Conservation (phyloP, 1,284 basidiomycete species). For the Trametes sp. region DNA sequence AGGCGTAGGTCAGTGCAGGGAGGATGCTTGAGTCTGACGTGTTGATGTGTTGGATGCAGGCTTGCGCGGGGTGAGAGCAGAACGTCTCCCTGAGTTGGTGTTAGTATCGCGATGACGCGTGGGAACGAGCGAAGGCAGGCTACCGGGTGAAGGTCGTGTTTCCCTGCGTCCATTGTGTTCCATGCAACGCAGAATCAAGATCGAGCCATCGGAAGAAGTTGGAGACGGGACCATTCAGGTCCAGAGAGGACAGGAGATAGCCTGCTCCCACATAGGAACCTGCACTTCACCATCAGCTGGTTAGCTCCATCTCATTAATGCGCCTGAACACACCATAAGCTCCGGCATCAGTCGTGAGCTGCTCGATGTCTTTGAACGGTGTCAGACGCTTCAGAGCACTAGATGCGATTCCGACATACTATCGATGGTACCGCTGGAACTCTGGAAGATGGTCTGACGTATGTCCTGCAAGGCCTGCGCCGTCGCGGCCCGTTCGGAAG, state of each 20-base stretch:
- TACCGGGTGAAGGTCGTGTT: slow-evolving; percentile 56
- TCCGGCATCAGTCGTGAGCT: slow-evolving; percentile 59
- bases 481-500: slow-evolving; percentile 52
- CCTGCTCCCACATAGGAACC: slow-evolving; percentile 77
- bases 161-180: slow-evolving; percentile 65
- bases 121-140: slow-evolving; percentile 21
- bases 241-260: slow-evolving; percentile 61
- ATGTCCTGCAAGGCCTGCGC: slow-evolving; percentile 60
- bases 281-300: slow-evolving; percentile 36
- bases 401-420: slow-evolving; percentile 49
- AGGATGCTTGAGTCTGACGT: slow-evolving; percentile 42
- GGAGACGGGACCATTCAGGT: slow-evolving; percentile 49
- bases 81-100: slow-evolving; percentile 61
- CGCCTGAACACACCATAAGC: slow-evolving; percentile 59
- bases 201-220: slow-evolving; percentile 74
- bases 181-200: slow-evolving; percentile 64
- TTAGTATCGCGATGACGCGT: neutral
- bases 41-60: slow-evolving; percentile 65
- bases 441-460: slow-evolving; percentile 64
- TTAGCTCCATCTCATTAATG: neutral
- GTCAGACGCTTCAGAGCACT: too few relatives aligned
- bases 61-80: slow-evolving; percentile 68
- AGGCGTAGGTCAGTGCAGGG: slow-evolving; percentile 58
- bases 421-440: slow-evolving; percentile 63
- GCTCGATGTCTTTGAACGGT: slow-evolving; percentile 61